Base-by-base conservation (phyloP, 441 rosid species). In the Arabidopsis hybrid region DNA sequence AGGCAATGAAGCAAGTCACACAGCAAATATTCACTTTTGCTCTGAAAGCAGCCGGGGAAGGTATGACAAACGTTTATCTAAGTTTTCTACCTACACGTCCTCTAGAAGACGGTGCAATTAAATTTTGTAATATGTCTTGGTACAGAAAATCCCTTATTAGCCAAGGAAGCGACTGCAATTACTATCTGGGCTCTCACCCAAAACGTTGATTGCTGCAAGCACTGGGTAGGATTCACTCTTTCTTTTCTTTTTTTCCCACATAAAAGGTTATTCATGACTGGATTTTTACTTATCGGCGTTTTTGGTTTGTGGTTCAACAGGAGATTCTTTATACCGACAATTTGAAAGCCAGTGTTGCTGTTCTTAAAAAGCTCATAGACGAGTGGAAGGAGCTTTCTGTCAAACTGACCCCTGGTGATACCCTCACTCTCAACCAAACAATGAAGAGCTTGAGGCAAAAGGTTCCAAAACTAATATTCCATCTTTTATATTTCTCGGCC, bases 1-100 rank as follows among this genome's bases (percentile, higher is more conserved):
- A 89, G 79, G 92, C 95, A 71, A 85, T 92, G 96, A 91, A 89
- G 81, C 97, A 88, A 83, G 89, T 83, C 40, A 76, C 95, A 56
- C 81, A 74, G 76, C 92, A 91, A 73, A 91, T 88, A 57, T 77
- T 87, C 71, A 84, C 67, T 64, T 86, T 85, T 75, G 71, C 91
- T 38, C 14, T 87, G 76, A 84, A 84, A 84, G 89, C 86, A 12
- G 85, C 91, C 0, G 97, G 98, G 74, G 98, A 95, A 83, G 79
- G 99, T 95, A 85, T 17, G 46, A 0, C 13, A 43, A 18, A 17
- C 14, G 31, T 5, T 1, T 56, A 47, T 57, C n/a, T 45, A 18
- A n/a, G 21, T n/a, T n/a, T 8, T 26, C 40, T 32, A 13, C 29
- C 65, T 49, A 6, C n/a, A 6, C n/a, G n/a, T 59, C 56, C 10